A percentile compares a stretch with the other conserved stretches of the same genome.
These are phyloP conservation scores for Gossypium arboreum DNA, from an alignment of 345 rosid genomes.

Conservation along the genomic window DNA sequence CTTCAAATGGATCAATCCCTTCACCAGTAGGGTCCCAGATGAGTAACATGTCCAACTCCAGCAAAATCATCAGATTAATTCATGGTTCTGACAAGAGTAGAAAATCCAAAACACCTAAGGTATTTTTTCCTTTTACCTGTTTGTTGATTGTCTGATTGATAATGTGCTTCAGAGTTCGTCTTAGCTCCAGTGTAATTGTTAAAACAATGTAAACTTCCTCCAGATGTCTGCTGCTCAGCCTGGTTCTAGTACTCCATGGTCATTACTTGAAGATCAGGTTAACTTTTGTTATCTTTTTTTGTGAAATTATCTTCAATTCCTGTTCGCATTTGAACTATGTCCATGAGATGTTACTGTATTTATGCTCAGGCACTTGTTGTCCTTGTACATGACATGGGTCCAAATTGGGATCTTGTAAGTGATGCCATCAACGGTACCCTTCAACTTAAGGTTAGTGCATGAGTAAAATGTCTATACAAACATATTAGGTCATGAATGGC, in stretches of 20 bases:
- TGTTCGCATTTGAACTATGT: constrained; percentile 17
- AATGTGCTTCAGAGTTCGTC: neutral
- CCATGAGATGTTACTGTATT: constrained; percentile 15
- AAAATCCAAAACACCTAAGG: constrained; percentile 78
- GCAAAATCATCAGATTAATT: constrained; percentile 62
- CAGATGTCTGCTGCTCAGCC: constrained; percentile 71
- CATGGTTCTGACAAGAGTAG: constrained; percentile 69
- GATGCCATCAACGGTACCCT: constrained; percentile 88
- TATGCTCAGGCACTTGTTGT: constrained; percentile 87
- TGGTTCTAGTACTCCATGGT: constrained; percentile 88
- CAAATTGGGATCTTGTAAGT: constrained; percentile 98
- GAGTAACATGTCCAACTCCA: constrained; percentile 89
- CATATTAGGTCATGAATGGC: neutral
- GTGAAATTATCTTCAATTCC: constrained; percentile 16
- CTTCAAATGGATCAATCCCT: constrained; percentile 60
- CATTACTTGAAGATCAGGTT: constrained; percentile 98
- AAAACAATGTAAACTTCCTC: constrained; percentile 24
- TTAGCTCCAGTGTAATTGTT: constrained; percentile 13
- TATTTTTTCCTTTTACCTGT: constrained; percentile 22
- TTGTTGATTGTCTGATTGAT: neutral
- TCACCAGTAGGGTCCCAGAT: constrained; percentile 90
- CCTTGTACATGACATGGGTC: constrained; percentile 99
- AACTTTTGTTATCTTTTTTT: constrained; percentile 9
- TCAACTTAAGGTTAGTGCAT: constrained; percentile 71
- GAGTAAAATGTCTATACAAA: constrained; percentile 1